Evolutionary conservation across 2,329 filamentous ascomycete species (phyloP), one percentile per base, ranked within the genome.

Genomic region (Hypoxylon sp.): DNA sequence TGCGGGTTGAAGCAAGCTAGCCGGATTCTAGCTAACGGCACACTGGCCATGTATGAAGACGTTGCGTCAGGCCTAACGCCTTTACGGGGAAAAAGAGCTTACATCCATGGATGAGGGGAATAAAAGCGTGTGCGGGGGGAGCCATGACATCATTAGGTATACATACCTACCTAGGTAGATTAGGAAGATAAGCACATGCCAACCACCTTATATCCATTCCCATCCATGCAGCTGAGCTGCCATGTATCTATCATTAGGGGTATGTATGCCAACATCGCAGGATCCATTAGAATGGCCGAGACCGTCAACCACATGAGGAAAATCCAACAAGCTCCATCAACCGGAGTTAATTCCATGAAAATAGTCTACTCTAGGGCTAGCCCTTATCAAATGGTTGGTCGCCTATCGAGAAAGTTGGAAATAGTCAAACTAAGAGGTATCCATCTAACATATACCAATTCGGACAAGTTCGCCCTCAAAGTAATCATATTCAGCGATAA

Each of bases 71-170:
- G 30, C 57, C 55, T 48, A 46, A 65, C 43, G 50, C 58, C 51
- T 58, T 53, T 37, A 62, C 47, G 46, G 55, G 50, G 27, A 32
- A 53, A 62, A 39, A 41, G 21, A 30, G 27, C 16, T 19, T 23
- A n/a, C 50, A 47, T n/a, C n/a, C n/a, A n/a, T n/a, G n/a, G n/a
- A 54, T 63, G 62, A 65, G 65, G 58, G 62, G 59, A 55, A 58
- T 27, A 53, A 51, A 50, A 30, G 34, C 48, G 45, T 65, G 57
- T 48, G 61, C 21, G 63, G 66, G 65, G 65, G 55, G 41, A 54
- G 46, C 34, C 21, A 68, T 68, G 66, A 69, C 67, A 69, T 67
- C 63, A 67, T 67, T 39, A 59, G 53, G 46, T 46, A 56, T 23
- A 11, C 50, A 55, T 52, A 45, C 56, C 52, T 45, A 16, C 14